Evolutionary conservation across 1,284 basidiomycete genomes (phyloP).

Genomic region (Rhodotorula sp.): DNA sequence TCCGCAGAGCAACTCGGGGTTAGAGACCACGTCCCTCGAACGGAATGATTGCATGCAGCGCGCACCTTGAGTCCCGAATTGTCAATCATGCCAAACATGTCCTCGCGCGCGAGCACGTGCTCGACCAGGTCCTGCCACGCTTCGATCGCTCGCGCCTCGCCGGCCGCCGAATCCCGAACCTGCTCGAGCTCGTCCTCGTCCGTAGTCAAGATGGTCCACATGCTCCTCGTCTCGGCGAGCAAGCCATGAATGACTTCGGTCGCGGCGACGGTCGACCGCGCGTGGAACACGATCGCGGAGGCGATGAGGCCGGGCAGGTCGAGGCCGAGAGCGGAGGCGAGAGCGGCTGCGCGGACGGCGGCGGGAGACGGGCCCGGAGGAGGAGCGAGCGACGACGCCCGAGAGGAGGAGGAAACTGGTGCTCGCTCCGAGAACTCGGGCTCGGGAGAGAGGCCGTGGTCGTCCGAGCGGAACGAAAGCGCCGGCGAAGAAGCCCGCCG

Average conservation of each 20-base stretch:
- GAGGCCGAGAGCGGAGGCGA: slow-evolving; percentile 23
- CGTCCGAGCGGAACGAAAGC: slow-evolving; percentile 8
- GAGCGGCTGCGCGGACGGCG: slow-evolving; percentile 11
- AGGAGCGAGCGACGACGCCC: slow-evolving; percentile 1
- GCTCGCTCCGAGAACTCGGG: not conserved
- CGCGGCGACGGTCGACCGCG: slow-evolving; percentile 38
- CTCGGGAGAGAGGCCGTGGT: slow-evolving; percentile 11
- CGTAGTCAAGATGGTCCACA: slow-evolving; percentile 32
- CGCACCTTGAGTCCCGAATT: slow-evolving; percentile 35
- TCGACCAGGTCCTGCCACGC: slow-evolving; percentile 35
- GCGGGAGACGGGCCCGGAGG: not conserved
- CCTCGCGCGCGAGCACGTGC: slow-evolving; percentile 17
- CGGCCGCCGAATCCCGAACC: slow-evolving; percentile 7
- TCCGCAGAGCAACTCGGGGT: too few relatives aligned
- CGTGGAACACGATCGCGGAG: slow-evolving; percentile 37
- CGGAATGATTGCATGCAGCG: not conserved
- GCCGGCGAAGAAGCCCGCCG: slow-evolving; percentile 3
- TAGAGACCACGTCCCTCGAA: not conserved
- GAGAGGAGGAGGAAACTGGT: not conserved
- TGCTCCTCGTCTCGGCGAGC: slow-evolving; percentile 24
- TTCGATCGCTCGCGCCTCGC: slow-evolving; percentile 26
- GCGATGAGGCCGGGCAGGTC: slow-evolving; percentile 41
- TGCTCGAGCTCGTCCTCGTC: slow-evolving; percentile 13
- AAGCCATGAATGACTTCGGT: slow-evolving; percentile 32
- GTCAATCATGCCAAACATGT: slow-evolving; percentile 39